Base-by-base conservation (phyloP, 129 eudicot species). In the Flaveria ramosissima region DNA sequence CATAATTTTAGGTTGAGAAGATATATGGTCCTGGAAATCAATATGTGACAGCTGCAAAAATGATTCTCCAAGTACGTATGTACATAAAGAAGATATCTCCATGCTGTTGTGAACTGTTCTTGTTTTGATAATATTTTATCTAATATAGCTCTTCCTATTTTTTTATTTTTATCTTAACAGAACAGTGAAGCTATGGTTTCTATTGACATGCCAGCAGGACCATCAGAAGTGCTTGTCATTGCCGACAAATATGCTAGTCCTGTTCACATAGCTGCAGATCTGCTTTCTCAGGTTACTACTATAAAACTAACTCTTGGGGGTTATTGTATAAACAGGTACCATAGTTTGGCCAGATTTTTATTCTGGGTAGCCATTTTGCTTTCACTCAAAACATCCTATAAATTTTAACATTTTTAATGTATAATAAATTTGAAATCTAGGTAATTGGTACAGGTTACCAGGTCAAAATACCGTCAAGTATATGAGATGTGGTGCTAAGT, bases 151-250 rank as follows among this genome's bases (percentile, higher is more conserved):
- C 0, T 67, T 65, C 27, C 27, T n/a, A 53, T 6, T 19, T 17
- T 46, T 56, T 15, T 68, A 27, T 27, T 64, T 72, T 30, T 80
- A 55, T 65, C 41, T 74, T 57, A 47, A 80, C 93, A 95, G 99
- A 95, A 91, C 73, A 95, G 97, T 9, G 99, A 95, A 81, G 99
- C 99, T 41, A 88, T 95, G 99, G 86, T 95, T 70, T 95, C 99
- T 41, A 95, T 95, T 76, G 99, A 95, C 89, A 95, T 95, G 99
- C 99, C 99, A 55, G 99, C 99, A 32, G 99, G 99, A 68, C 99
- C 99, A 14, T 95, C 99, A 17, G 99, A 95, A 85, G 99, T 95
- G 74, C 97, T 95, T 55, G 97, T 95, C 62, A 95, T 95, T 81
- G 99, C 97, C 73, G 99, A 95, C 84, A 88, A 89, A 82, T 80